These are phyloP conservation scores for Pestalotiopsis sp. DNA, from an alignment of 2,329 filamentous ascomycete species.

Conservation along the genomic window DNA sequence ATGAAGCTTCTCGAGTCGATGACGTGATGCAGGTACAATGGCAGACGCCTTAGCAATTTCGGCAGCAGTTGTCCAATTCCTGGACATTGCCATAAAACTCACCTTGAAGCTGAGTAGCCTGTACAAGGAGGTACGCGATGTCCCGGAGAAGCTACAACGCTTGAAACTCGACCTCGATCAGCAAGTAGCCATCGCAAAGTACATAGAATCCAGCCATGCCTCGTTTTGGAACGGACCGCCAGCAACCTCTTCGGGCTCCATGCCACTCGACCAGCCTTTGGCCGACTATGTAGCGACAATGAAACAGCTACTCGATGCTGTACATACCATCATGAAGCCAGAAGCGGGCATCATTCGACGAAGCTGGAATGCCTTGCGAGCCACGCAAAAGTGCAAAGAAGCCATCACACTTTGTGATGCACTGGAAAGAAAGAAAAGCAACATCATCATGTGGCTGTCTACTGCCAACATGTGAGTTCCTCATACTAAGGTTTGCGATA, in stretches of 20 bases:
- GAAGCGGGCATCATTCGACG: background rate
- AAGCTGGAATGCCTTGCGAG: background rate
- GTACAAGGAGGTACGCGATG: background rate
- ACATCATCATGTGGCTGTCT: background rate
- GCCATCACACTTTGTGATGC: background rate
- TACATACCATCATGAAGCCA: background rate
- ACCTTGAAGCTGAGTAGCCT: background rate
- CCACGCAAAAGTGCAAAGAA: background rate
- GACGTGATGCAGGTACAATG: background rate
- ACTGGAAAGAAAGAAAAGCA: background rate
- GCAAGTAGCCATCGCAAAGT: background rate
- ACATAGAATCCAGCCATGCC: background rate
- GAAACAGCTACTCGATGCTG: background rate
- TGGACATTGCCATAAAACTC: background rate
- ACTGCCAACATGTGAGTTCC: background rate
- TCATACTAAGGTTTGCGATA: no score
- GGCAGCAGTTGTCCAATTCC: background rate
- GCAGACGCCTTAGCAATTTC: background rate
- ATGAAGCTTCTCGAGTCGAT: no score
- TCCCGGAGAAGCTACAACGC: background rate
- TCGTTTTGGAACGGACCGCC: background rate
- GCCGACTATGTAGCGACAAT: background rate
- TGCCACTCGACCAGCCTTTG: background rate
- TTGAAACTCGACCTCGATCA: background rate
- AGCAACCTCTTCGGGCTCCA: accelerated